These are phyloP conservation scores for Microglena sp. DNA, from an alignment of 139 green algal genomes.

Conservation along the genomic window DNA sequence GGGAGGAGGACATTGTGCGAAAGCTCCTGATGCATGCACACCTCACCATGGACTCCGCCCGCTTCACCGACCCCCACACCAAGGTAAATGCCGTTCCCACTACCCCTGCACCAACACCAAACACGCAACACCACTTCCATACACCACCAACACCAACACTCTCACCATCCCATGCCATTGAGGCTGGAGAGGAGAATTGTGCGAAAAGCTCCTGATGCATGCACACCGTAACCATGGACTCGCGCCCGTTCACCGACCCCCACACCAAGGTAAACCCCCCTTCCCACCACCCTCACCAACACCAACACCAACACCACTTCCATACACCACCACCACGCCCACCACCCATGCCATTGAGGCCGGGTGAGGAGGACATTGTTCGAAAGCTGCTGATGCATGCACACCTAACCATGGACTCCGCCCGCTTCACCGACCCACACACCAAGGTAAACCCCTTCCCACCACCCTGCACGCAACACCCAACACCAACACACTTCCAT, in stretches of 20 bases:
- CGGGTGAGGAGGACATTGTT: conserved; percentile 72
- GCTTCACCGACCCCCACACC: conserved; percentile 76
- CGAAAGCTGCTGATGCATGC: conserved; percentile 61
- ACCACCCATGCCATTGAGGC: conserved; percentile 75
- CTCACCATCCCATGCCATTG: conserved; percentile 90
- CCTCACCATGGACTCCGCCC: conserved; percentile 66
- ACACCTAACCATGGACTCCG: conserved; percentile 63
- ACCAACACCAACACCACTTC: too few relatives aligned
- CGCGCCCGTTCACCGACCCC: conserved; percentile 72
- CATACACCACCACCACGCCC: too few relatives aligned
- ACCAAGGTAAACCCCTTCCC: conserved; percentile 88
- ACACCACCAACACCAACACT: too few relatives aligned
- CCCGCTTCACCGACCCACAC: conserved; percentile 79
- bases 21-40: conserved; percentile 64
- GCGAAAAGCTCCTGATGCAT: conserved; percentile 58
- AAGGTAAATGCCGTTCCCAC: conserved; percentile 78
- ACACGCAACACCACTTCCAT: too few relatives aligned
- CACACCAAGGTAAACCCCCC: conserved; percentile 82
- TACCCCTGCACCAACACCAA: conserved; percentile 92
- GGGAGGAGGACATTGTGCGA: conserved; percentile 66
- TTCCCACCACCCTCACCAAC: conserved; percentile 84
- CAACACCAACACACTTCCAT: too few relatives aligned
- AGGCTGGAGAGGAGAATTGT: conserved; percentile 72
- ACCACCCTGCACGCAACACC: too few relatives aligned
- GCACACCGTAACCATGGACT: conserved; percentile 65